Evolutionary conservation across 2,329 filamentous ascomycete species (phyloP), one percentile per base, ranked within the genome.

Genomic region (Sporothrix dimorphospora): DNA sequence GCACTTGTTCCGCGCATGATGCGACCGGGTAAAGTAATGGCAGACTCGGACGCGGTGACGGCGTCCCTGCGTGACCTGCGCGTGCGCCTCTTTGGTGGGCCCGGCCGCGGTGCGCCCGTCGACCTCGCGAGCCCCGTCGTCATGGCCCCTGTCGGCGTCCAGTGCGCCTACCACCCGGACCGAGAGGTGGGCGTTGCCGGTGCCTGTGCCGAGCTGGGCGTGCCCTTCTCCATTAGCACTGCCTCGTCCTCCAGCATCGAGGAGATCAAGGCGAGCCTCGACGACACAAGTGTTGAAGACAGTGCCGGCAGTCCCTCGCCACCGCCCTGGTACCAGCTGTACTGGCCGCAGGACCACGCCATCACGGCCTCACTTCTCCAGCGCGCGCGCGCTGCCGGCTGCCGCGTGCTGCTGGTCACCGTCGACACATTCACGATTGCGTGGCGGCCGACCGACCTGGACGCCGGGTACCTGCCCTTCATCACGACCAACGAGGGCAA

Each of bases 371-470:
- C 88, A 1, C 81, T 94, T 19, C 83, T 94, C 4, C 78, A 80
- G 14, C 34, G 91, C 0, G 92, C 91, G 0, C 88, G 88, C 77
- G 82, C 81, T 0, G 85, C 83, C 42, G 91, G 91, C 0, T 94
- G 85, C 80, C 85, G 84, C 45, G 90, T 89, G 0, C 83, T 94
- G 0, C 87, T 94, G 7, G 89, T 94, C 0, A 94, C 92, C 0
- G 83, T 93, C 0, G 92, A 94, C 79, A 93, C 91, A 0, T 92
- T 88, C 80, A 85, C 85, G 14, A 83, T 94, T 47, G 87, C 86
- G 0, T 94, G 91, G 91, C 84, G 92, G 49, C 91, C 91, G 0
- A 84, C 83, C 0, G 91, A 93, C 77, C 84, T 93, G 4, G 90
- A 92, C 74, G 84, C 85, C 16, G 87, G 83, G 2, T 91, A 88